Evolutionary conservation across 2,329 filamentous ascomycete genomes (phyloP).

Genomic region (Chrysosporium queenslandicum): DNA sequence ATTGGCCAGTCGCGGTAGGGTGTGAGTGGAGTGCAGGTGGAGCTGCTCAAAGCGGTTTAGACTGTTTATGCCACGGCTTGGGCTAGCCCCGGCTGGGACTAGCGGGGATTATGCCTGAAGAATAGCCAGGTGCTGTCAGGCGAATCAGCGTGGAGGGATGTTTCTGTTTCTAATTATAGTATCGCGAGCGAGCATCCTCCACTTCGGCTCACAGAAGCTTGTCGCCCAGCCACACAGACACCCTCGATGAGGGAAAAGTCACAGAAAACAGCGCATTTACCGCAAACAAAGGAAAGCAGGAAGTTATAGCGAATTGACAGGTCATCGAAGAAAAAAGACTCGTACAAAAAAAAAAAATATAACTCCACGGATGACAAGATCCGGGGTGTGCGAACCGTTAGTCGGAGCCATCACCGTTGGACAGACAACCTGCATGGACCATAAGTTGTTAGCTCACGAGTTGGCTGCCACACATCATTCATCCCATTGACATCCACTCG

Average conservation of each 20-base stretch:
- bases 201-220: not conserved
- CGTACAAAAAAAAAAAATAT: not conserved
- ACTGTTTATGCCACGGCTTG: not conserved
- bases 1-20: conserved; percentile 9
- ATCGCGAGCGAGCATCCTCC: not conserved
- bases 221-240: not conserved
- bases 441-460: too few relatives aligned
- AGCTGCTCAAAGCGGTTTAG: conserved; percentile 1
- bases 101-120: conserved; percentile 1
- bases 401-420: not conserved
- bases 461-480: too few relatives aligned
- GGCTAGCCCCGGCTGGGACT: not conserved
- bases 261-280: too few relatives aligned
- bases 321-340: not conserved
- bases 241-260: too few relatives aligned
- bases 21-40: not conserved
- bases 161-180: conserved; percentile 7
- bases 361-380: not conserved
- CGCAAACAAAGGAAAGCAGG: too few relatives aligned
- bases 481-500: not conserved
- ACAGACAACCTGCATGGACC: not conserved
- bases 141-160: not conserved
- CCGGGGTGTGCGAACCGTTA: not conserved
- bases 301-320: too few relatives aligned
- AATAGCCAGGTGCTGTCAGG: not conserved